Conservation (phyloP, 164 flowering plant species). For the Piper longum region DNA sequence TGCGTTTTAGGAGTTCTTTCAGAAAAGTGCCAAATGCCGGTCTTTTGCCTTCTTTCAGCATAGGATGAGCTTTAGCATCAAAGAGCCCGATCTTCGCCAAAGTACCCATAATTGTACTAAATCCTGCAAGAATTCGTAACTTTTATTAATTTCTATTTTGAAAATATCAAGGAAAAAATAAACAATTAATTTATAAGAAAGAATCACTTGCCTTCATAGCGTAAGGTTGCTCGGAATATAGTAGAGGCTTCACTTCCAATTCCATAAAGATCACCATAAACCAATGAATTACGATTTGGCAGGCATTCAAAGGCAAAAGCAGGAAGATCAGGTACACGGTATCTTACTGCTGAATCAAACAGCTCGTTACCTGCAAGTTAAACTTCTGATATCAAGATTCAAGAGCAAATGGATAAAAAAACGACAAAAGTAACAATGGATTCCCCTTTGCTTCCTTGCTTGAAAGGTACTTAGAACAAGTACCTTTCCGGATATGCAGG, state of each 20-base stretch:
- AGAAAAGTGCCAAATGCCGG: conserved; percentile 48
- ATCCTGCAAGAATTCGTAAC: conserved; percentile 35
- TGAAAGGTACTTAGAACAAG: too few species aligned
- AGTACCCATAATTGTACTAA: conserved; percentile 69
- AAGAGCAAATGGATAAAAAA: too few species aligned
- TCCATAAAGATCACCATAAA: conserved; percentile 77
- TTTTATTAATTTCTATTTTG: not conserved
- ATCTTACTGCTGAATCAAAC: conserved; percentile 64
- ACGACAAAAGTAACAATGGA: too few species aligned
- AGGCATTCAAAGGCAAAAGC: conserved; percentile 94
- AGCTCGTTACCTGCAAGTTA: conserved; percentile 57
- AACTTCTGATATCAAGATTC: not conserved
- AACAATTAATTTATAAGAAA: not conserved
- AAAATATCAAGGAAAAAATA: not conserved
- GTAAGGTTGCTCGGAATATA: conserved; percentile 90
- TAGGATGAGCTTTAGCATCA: conserved; percentile 32
- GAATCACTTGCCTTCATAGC: conserved; percentile 67
- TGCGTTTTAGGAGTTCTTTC: conserved; percentile 37
- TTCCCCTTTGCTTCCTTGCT: too few species aligned
- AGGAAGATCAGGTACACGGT: conserved; percentile 68
- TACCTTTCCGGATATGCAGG: too few species aligned
- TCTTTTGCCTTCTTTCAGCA: conserved; percentile 28
- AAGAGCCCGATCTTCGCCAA: conserved; percentile 69
- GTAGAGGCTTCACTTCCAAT: conserved; percentile 79
- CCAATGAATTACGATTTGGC: conserved; percentile 82